Base-by-base conservation (phyloP, 164 flowering plant genomes). In the Vitis riparia region DNA sequence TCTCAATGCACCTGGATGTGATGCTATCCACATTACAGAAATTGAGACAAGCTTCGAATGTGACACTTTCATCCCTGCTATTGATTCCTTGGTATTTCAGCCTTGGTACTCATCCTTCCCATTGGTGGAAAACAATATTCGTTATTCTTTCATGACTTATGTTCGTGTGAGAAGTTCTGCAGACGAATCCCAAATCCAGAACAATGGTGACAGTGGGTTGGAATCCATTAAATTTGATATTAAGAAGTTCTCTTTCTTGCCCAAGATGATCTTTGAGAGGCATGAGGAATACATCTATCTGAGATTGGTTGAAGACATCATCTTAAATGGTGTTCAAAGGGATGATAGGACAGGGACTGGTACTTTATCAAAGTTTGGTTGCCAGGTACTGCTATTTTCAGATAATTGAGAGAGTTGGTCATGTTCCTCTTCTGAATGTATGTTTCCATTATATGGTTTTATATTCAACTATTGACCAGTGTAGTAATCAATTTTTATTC, bases 341-440 rank as follows among this genome's bases (percentile, higher is more conserved):
- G 90, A 81, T 84, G 99, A 95, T 73, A 86, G 97, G 71, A 95
- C 98, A 8, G 94, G 98, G 67, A 93, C 98, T 73, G 99, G 98
- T 50, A 91, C 97, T 30, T 65, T 90, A n/a, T 93, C 98, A 4
- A 91, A 88, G 79, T 95, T 95, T 83, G 99, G 98, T 68, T 93
- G 98, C 76, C 98, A 90, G 99, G 99, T 93, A 71, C 62, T 19
- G 17, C 68, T 23, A 61, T 11, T 19, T 50, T 27, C 53, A 50
- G n/a, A 51, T 52, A 65, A 37, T 55, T 47, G 4, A 30, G 47
- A 14, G 49, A 61, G n/a, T 5, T 7, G 12, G 19, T 12, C 44
- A 13, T 52, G 15, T 15, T 55, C 19, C n/a, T 8, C 13, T 19
- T 52, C n/a, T 59, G 9, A 56, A 67, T 9, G 9, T 51, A 4